A percentile compares a stretch with the other conserved stretches of the same genome.
phyloP scores from a whole-genome alignment of 305 asterid genomes.

The Withania somnifera region DNA sequence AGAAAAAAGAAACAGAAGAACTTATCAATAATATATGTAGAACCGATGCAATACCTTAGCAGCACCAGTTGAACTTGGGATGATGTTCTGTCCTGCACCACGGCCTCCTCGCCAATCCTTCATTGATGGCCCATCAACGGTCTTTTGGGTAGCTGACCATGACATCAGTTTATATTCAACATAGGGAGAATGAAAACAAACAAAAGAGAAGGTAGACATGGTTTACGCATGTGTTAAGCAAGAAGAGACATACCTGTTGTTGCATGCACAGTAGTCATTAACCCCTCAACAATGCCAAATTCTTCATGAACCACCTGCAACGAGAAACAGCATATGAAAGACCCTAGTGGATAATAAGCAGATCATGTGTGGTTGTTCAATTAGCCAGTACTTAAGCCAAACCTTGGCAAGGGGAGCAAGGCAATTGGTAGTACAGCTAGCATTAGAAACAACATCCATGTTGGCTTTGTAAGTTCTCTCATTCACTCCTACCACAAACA shows the following conservation, averaged over 20 bases:
- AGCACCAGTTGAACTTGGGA: conserved; percentile 99
- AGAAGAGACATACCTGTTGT: conserved; percentile 50
- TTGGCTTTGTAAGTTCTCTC: conserved; percentile 62
- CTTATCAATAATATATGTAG: neutral
- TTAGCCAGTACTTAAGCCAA: neutral
- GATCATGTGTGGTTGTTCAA: neutral
- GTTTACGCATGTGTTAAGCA: neutral
- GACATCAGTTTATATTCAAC: neutral
- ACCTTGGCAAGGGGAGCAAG: conserved; percentile 99
- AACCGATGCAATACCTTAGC: conserved; percentile 61
- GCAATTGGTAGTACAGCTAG: conserved; percentile 98
- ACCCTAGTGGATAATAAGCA: neutral
- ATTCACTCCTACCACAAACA: conserved; percentile 99
- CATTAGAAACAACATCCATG: conserved; percentile 94
- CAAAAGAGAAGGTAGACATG: neutral
- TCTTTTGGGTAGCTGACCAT: conserved; percentile 88
- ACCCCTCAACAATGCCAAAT: conserved; percentile 88
- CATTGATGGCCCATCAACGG: conserved; percentile 98
- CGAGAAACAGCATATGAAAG: neutral
- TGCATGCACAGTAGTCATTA: conserved; percentile 98
- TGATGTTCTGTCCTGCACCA: conserved; percentile 96
- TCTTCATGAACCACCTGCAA: conserved; percentile 88
- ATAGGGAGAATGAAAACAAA: neutral
- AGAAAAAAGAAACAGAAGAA: neutral
- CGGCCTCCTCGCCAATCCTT: conserved; percentile 99